Base-by-base conservation (phyloP, 2,329 filamentous ascomycete species). In the Trichophyton benhamiae region DNA sequence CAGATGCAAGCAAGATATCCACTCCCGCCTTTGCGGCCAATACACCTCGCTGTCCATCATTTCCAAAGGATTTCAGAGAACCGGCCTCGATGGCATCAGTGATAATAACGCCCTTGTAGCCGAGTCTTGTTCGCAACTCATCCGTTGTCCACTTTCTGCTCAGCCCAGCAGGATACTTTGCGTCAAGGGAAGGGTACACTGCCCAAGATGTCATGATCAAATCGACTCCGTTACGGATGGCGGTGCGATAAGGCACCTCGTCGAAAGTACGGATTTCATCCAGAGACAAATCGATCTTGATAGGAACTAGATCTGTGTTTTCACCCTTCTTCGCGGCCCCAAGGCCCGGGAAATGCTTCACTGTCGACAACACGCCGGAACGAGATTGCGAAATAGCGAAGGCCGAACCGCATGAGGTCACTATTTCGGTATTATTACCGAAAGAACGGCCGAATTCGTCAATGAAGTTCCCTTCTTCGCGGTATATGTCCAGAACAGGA, bases 181-280 rank as follows among this genome's bases (percentile, higher is more conserved):
- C 36, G 27, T 72, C 71, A 15, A 72, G 44, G 3, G 65, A 62
- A 1, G 70, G 69, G 57, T 72, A 72, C 1, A 69, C 15, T 13
- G 69, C 68, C 71, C 69, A 71, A 3, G 71, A 72, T 8, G 64
- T 60, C 71, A 72, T 72, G 1, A 71, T 64, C 67, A 71, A 70
- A 15, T 69, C 67, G 1, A 72, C 57, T 1, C 66, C 67, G 3
- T 57, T 46, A 25, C 64, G 58, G 30, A 72, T 70, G 1, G 68
- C 67, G 8, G 62, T 38, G 0, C 57, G 57, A 22, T 69, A 72
- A 1, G 70, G 70, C 2, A 59, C 52, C 58, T 69, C 66, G 30
- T 72, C 71, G 2, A 71, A 64, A 1, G 57, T 27, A 0, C 65
- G 66, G 27, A 72, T 61, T 20, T 68, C 64, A 0, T 66, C 53